phyloP scores from a whole-genome alignment of 1,284 basidiomycete species.

The Tremellales sp. region DNA sequence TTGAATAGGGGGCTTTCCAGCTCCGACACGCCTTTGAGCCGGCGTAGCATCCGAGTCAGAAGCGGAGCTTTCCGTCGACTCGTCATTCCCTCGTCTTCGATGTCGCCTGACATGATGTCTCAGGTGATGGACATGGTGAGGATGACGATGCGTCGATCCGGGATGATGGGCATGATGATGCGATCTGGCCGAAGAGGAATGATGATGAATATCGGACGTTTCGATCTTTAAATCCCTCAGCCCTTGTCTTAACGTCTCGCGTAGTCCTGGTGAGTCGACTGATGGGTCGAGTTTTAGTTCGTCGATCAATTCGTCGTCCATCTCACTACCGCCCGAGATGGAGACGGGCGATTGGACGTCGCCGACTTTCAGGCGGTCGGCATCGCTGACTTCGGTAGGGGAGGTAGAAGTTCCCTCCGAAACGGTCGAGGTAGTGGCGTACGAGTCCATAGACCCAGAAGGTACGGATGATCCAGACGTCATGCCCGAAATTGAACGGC shows the following conservation, averaged over 20 bases:
- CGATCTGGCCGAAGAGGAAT: too few relatives aligned
- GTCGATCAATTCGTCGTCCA: too few relatives aligned
- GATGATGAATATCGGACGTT: neutral
- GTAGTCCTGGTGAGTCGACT: neutral
- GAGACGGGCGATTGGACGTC: too few relatives aligned
- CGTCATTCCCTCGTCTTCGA: neutral
- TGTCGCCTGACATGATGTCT: neutral
- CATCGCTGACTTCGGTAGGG: neutral
- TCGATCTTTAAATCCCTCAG: neutral
- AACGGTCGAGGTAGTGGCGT: constrained; percentile 23
- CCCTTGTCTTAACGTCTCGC: neutral
- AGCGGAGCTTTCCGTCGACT: neutral
- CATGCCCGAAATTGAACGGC: constrained; percentile 15
- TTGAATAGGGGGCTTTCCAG: too few relatives aligned
- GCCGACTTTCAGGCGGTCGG: neutral
- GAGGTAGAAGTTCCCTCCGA: too few relatives aligned
- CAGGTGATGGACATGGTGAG: neutral
- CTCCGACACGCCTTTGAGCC: too few relatives aligned
- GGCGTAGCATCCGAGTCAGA: too few relatives aligned
- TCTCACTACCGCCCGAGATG: too few relatives aligned
- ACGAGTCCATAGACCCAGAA: constrained; percentile 43
- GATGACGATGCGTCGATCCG: neutral
- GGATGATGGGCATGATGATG: neutral
- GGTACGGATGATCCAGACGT: constrained; percentile 10
- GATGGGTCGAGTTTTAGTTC: too few relatives aligned